Evolutionary conservation across 78 protist genomes (phyloP), one percentile per base, ranked within the genome.

Genomic region (Tieghemostelium lacteum): DNA sequence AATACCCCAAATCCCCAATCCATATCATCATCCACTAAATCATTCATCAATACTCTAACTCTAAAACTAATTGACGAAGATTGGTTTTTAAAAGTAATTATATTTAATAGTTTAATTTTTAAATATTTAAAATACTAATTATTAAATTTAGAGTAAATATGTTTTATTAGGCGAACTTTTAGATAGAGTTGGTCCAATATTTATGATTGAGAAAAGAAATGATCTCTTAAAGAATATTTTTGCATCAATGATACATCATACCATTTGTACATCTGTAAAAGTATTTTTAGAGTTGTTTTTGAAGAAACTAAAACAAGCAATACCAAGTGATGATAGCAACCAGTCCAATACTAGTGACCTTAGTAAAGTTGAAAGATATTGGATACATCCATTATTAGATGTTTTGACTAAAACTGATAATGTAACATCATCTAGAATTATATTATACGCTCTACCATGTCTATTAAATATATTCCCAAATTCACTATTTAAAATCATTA

Each of bases 381-480:
- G 91, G 91, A 67, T 83, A 3, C 20, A 57, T 40, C 91, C 91
- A 58, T 58, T 83, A 50, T 42, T 83, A 33, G 75, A 83, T 3
- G 71, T 83, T 20, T 39, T 83, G 10, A 69, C 78, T 12, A 71
- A 83, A 36, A 36, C 63, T 29, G 78, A 66, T 45, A 22, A 42
- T 3, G 67, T 33, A 6, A 57, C 91, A 69, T 66, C 63, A 16
- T 40, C 91, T n/a, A 66, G 75, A 57, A 69, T 83, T 26, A 83
- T 83, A 29, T 17, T 58, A 12, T 83, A 83, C 42, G 91, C 77
- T 26, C 36, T 70, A 60, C 91, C 91, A 66, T 26, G 70, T 31
- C 42, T 69, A 19, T 58, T 83, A 29, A 83, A 83, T 42, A 60
- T 83, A 58, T 83, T 83, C 78, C 91, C 91, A 70, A 39, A 69